Evolutionary conservation across 2,329 filamentous ascomycete species (phyloP), one percentile per base, ranked within the genome.

Genomic region (Fonsecaea erecta): DNA sequence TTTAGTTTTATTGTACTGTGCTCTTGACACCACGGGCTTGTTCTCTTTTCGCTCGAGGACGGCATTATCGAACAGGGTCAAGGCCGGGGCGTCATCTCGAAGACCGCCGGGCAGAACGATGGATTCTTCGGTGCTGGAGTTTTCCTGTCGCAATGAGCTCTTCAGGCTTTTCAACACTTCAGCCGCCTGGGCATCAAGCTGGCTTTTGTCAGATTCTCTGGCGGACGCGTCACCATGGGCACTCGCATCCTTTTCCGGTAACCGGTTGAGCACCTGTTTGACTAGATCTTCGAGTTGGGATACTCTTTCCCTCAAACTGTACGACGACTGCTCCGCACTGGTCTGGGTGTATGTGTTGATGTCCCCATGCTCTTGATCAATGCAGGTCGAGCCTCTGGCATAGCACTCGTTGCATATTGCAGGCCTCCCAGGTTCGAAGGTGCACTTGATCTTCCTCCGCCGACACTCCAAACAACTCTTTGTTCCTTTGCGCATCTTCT

Each of bases 401-500:
- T 75, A 75, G 65, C 78, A 80, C 70, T 80, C 78, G 65, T 78
- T 78, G 71, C 78, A 80, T 26, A 73, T 62, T 21, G 72, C 73
- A 3, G 73, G 71, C 35, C 74, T 70, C 53, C 74, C 73, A 14
- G 74, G 61, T 54, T 75, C 72, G 48, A 75, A 78, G n/a, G 75
- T 79, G 63, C 78, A 80, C 62, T 77, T 77, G 62, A 79, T 79
- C 65, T 80, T 80, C 46, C 78, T 75, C 60, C 78, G 74, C 48
- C 78, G 72, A 76, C 78, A 80, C 72, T 80, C 78, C 55, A 73
- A 70, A 70, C 78, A 80, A 65, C 77, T 79, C 65, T 76, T 79
- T 24, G 78, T 80, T 21, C 78, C 78, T 52, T 80, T 80, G 52
- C 78, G 72, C 77, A 80, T 79, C 66, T 74, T 79, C 71, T 79